phyloP scores from a whole-genome alignment of 352 stramenopile species.

The Discostella stelligera region DNA sequence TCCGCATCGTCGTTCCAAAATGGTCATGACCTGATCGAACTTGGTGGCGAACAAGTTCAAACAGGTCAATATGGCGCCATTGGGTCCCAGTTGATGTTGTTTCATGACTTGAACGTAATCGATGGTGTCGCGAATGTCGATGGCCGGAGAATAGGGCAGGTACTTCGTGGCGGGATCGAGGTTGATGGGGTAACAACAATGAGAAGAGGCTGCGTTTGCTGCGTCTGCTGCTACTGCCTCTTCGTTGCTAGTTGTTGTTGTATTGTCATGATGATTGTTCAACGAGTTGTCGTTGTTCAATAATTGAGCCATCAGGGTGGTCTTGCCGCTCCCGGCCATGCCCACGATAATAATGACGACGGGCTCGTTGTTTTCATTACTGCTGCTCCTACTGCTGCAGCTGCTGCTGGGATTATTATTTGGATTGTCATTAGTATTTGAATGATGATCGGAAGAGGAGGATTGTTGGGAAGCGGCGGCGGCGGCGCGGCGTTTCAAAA shows the following conservation, averaged over 20 bases:
- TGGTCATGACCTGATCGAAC: constrained; percentile 97
- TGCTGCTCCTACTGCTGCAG: too few relatives aligned
- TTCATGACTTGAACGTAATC: constrained; percentile 98
- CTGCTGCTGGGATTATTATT: too few relatives aligned
- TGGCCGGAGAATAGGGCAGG: constrained; percentile 94
- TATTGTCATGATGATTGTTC: constrained; percentile 13
- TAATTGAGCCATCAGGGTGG: constrained; percentile 89
- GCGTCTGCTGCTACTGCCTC: not conserved
- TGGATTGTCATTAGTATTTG: too few relatives aligned
- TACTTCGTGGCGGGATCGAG: constrained; percentile 96
- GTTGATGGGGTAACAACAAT: constrained; percentile 93
- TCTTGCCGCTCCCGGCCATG: constrained; percentile 96
- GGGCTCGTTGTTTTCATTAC: too few relatives aligned
- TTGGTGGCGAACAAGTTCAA: constrained; percentile 99
- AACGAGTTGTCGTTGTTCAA: constrained; percentile 78
- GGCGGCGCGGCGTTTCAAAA: constrained; percentile 40
- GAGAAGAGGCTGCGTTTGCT: too few relatives aligned
- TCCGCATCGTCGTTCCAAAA: constrained; percentile 89
- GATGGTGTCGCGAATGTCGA: constrained; percentile 99
- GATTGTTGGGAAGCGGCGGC: constrained; percentile 3
- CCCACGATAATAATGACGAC: constrained; percentile 88
- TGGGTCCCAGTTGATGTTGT: constrained; percentile 96
- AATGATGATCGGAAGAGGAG: too few relatives aligned
- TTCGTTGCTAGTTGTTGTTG: constrained; percentile 2
- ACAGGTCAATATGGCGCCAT: constrained; percentile 98